Base-by-base conservation (phyloP, 2,329 filamentous ascomycete species). In the Colletotrichum sp. region DNA sequence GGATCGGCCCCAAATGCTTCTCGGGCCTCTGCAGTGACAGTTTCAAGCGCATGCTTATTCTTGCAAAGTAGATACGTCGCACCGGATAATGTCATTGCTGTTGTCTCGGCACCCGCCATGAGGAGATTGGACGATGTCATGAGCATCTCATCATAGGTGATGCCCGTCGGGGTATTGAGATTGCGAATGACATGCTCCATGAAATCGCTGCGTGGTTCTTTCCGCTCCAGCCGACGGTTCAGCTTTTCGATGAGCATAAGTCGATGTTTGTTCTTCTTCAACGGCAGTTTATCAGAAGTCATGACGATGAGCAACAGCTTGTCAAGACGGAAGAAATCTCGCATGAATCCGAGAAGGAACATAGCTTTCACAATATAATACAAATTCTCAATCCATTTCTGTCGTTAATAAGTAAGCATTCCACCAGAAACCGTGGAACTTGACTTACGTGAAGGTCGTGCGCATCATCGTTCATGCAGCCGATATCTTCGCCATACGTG, bases 11-110 rank as follows among this genome's bases (percentile, higher is more conserved):
- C 79, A 60, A 3, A 78, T 73, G 7, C 24, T 6, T 15, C 24
- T 7, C 85, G 82, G 5, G 87, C 78, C 79, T 88, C 86, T 2
- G 80, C 26, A 7, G 77, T 78, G 15, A 86, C 55, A 24, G 78
- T 83, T 3, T 26, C 39, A 8, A 64, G 24, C 12, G 28, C 69
- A 4, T 57, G 26, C 16, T 26, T 60, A 24, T 65, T 34, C 6
- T 8, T 21, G 59, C 69, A 71, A 4, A 71, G 18, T 6, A 71
- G 18, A 39, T 71, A 71, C 28, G 59, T 71, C 6, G 55, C 70
- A 8, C 70, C 70, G 10, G 62, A 67, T 15, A 72, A 34, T 5
- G 64, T 68, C 62, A 68, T 72, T 4, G 70, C 70, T 16, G 64
- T 72, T 15, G 70, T 72, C 18, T 72, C 63, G n/a, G 70, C 62